Conservation (phyloP, 768 basidiomycete genomes). For the Suillus fuscotomentosus region DNA sequence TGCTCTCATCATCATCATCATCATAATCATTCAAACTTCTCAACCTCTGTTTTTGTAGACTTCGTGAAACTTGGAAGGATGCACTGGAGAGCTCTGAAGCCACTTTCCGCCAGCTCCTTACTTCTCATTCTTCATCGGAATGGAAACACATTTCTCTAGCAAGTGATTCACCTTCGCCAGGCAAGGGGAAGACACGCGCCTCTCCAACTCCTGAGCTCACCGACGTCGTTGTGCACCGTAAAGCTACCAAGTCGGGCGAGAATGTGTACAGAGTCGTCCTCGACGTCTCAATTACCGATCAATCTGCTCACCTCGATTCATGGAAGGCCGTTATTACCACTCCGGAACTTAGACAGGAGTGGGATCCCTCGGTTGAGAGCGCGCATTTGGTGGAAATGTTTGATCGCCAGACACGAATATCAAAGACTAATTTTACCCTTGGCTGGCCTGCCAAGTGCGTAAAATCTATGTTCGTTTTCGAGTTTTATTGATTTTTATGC, state of each 20-base stretch:
- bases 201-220: constrained; percentile 55
- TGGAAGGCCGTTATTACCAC: constrained; percentile 83
- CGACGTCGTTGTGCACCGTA: constrained; percentile 80
- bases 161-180: constrained; percentile 38
- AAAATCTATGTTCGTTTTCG: constrained; percentile 1
- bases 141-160: constrained; percentile 77
- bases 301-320: constrained; percentile 60
- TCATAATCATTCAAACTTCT: neutral
- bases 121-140: constrained; percentile 63
- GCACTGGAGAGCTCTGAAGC: constrained; percentile 74
- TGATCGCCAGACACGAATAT: constrained; percentile 81
- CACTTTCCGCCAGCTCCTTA: constrained; percentile 75
- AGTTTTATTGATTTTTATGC: constrained; percentile 12
- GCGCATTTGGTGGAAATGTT: constrained; percentile 82
- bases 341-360: constrained; percentile 84
- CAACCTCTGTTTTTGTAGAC: constrained; percentile 37
- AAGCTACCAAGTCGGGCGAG: constrained; percentile 66
- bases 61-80: constrained; percentile 80
- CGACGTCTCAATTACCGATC: constrained; percentile 67
- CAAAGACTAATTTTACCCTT: constrained; percentile 86
- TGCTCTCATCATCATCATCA: neutral
- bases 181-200: constrained; percentile 62
- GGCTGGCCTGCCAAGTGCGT: constrained; percentile 97
- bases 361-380: constrained; percentile 93
- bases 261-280: constrained; percentile 79